phyloP scores from a whole-genome alignment of 2,329 filamentous ascomycete species.

The Helicocarpus griseus region DNA sequence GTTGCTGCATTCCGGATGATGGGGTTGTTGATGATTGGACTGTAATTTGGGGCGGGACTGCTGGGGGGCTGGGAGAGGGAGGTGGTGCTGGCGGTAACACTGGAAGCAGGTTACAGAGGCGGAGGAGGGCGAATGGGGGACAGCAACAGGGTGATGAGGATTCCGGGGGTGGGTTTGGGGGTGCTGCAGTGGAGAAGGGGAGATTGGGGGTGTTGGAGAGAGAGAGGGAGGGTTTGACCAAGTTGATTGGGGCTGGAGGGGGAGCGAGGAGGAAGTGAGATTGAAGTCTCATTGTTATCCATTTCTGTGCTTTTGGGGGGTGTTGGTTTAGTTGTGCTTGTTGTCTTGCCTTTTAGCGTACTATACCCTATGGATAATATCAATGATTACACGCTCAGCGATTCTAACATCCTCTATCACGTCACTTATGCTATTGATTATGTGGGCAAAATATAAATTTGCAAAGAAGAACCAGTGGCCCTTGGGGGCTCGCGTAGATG shows the following conservation, averaged over 20 bases:
- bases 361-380: neutral
- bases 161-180: constrained; percentile 10
- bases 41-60: constrained; percentile 56
- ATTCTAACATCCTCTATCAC: neutral
- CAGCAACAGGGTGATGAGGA: constrained; percentile 5
- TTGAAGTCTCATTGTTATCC: neutral
- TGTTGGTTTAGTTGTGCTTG: neutral
- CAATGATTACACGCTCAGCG: neutral
- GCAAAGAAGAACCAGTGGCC: neutral
- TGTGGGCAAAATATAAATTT: too few species aligned
- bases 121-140: constrained; percentile 29
- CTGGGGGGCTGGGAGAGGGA: constrained; percentile 6
- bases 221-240: constrained; percentile 58
- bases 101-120: constrained; percentile 21
- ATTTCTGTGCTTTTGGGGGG: neutral
- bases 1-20: constrained; percentile 49
- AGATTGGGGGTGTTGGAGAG: constrained; percentile 55
- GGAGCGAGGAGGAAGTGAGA: constrained; percentile 21
- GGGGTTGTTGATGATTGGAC: constrained; percentile 56
- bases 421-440: too few species aligned
- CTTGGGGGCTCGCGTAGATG: neutral
- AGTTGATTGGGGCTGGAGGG: constrained; percentile 44
- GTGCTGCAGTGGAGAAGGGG: constrained; percentile 47
- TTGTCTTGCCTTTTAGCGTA: neutral
- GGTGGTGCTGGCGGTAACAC: constrained; percentile 38